Evolutionary conservation across 1,284 basidiomycete species (phyloP).

Genomic region (Malassezia obtusa): DNA sequence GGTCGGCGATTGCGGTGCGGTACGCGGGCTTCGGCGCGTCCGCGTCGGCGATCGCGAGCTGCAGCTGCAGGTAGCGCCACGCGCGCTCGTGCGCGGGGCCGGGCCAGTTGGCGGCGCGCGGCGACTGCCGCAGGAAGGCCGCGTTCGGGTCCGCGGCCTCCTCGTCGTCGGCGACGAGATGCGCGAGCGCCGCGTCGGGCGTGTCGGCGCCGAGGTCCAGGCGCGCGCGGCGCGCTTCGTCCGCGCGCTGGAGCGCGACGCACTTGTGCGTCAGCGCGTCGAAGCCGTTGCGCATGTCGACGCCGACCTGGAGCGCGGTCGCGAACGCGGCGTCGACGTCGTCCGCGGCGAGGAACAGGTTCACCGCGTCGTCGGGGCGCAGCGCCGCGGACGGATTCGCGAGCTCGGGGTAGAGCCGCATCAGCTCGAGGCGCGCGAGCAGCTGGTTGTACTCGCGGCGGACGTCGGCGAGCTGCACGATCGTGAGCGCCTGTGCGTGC

Average conservation of each 20-base stretch:
- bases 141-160: constrained; percentile 19
- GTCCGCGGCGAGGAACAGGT: constrained; percentile 68
- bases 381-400: constrained; percentile 27
- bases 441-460: constrained; percentile 73
- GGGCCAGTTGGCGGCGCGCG: constrained; percentile 59
- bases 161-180: constrained; percentile 8
- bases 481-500: constrained; percentile 56
- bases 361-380: constrained; percentile 57
- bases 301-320: constrained; percentile 63
- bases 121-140: constrained; percentile 27
- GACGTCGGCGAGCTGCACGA: constrained; percentile 72
- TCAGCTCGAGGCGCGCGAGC: constrained; percentile 67
- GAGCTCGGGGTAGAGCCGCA: constrained; percentile 57
- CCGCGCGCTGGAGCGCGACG: constrained; percentile 48
- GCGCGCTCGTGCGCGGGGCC: constrained; percentile 70
- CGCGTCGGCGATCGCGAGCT: constrained; percentile 61
- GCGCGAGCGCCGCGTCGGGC: not conserved
- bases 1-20: constrained; percentile 48
- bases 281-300: constrained; percentile 82
- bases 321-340: constrained; percentile 71
- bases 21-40: constrained; percentile 53
- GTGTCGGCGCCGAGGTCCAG: constrained; percentile 7
- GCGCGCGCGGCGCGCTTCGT: not conserved
- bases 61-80: constrained; percentile 74
- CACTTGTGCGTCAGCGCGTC: constrained; percentile 68